These are phyloP conservation scores for Pelargonium nanum DNA, from an alignment of 345 rosid species.

Conservation along the genomic window DNA sequence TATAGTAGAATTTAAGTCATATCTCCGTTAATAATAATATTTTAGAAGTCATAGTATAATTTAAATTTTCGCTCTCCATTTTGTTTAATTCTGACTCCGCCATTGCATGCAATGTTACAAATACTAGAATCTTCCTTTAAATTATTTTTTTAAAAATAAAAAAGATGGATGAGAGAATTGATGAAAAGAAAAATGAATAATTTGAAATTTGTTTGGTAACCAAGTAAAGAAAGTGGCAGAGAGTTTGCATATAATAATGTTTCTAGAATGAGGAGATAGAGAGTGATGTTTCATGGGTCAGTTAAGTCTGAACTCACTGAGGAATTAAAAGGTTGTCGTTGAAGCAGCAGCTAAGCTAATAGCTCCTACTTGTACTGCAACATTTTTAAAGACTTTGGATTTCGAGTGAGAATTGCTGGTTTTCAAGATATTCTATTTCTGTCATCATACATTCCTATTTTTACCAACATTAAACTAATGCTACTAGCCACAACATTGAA, in stretches of 20 bases:
- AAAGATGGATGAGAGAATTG: no score
- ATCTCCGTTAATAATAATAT: no score
- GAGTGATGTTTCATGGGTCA: slow-evolving; percentile 30
- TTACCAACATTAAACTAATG: slow-evolving; percentile 14
- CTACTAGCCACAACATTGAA: no score
- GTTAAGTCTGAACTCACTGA: slow-evolving; percentile 25
- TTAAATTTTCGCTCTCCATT: no score
- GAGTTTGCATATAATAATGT: slow-evolving; percentile 9
- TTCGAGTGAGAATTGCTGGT: slow-evolving; percentile 17
- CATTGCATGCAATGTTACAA: no score
- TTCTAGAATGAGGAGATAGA: slow-evolving; percentile 16
- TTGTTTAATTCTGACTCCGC: no score
- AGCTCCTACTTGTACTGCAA: not conserved
- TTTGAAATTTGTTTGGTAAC: slow-evolving; percentile 24
- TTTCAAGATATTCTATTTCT: slow-evolving; percentile 50
- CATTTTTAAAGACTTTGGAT: slow-evolving; percentile 20
- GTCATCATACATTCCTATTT: slow-evolving; percentile 39
- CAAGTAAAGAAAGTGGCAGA: slow-evolving; percentile 13
- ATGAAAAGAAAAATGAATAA: no score
- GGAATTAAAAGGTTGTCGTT: slow-evolving; percentile 9
- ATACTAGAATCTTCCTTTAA: no score
- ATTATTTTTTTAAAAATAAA: no score
- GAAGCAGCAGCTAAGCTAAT: slow-evolving; percentile 1
- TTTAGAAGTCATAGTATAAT: no score
- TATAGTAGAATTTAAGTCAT: no score